Evolutionary conservation across 2,329 filamentous ascomycete species (phyloP), one percentile per base, ranked within the genome.

Genomic region (Penicillium sp.): DNA sequence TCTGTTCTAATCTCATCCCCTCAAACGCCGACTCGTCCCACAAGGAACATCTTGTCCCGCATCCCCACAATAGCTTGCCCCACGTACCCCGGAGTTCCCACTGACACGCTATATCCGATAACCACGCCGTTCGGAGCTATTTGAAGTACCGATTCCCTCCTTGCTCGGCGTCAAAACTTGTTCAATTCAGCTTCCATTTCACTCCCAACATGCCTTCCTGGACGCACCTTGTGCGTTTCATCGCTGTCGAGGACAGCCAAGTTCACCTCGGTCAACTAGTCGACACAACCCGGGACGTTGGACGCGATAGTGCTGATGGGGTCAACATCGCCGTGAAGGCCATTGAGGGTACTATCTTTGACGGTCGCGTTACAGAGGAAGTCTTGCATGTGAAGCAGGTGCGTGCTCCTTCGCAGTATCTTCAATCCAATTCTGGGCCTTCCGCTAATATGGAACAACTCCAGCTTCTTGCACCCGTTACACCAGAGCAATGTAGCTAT

Each of bases 151-250:
- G 19, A 23, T 23, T 23, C 19, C 19, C 9, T 14, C 9, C 3
- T 14, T 42, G 19, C 19, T 23, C 4, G 8, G 11, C 19, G 23
- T 23, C 19, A 23, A 1, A 1, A 19, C 6, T 42, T 6, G 11
- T 6, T 11, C 39, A 21, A 14, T 42, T 23, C 5, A 23, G 19
- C 39, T 42, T 42, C 9, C 19, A 23, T 8, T 8, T 23, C 11
- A 39, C 19, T 6, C 2, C 19, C n/a, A 42, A 23, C 23, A 42
- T 42, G 39, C 1, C 39, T 23, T 21, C 19, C 35, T 72, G 69
- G 69, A 72, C 70, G 31, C 69, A 72, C 44, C 53, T 73, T 3
- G 61, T 73, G 51, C 69, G 69, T 7, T 73, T 73, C 56, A 62
- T 72, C 35, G 69, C 69, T 27, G 57, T 59, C 7, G 70, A 73